phyloP scores from a whole-genome alignment of 108 stramenopile species.

The Nitzschia sp. region DNA sequence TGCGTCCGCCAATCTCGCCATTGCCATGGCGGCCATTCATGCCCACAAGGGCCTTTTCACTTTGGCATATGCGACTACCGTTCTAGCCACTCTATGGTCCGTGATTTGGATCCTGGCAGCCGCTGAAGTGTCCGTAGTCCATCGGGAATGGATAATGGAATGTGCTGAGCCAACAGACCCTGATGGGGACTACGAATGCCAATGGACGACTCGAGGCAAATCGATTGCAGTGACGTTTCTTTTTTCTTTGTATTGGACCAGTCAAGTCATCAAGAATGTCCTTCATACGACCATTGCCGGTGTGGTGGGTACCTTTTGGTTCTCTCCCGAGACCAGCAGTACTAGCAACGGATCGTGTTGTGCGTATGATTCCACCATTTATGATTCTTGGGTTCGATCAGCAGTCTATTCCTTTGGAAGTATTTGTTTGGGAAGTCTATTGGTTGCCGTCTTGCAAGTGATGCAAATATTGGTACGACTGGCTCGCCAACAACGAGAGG shows the following conservation, averaged over 20 bases:
- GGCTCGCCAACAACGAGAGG: slow-evolving; percentile 29
- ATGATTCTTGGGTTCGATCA: slow-evolving; percentile 49
- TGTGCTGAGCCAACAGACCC: not conserved
- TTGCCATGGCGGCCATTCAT: slow-evolving; percentile 48
- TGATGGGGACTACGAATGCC: slow-evolving; percentile 3
- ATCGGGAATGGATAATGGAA: slow-evolving; percentile 12
- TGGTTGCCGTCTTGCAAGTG: slow-evolving; percentile 67
- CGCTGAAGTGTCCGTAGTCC: slow-evolving; percentile 5
- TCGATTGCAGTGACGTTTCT: slow-evolving; percentile 30
- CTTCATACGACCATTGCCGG: slow-evolving; percentile 83
- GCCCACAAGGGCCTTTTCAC: slow-evolving; percentile 45
- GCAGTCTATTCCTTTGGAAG: slow-evolving; percentile 64
- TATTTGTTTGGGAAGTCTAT: slow-evolving; percentile 78
- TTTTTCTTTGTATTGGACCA: slow-evolving; percentile 80
- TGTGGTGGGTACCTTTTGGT: slow-evolving; percentile 92
- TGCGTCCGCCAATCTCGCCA: slow-evolving; percentile 66
- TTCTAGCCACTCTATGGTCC: slow-evolving; percentile 34
- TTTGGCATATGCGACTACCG: slow-evolving; percentile 33
- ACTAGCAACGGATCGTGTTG: slow-evolving; percentile 33
- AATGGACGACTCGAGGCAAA: slow-evolving; percentile 11
- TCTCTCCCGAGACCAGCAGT: slow-evolving; percentile 54
- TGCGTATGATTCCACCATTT: slow-evolving; percentile 38
- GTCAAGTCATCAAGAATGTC: slow-evolving; percentile 70
- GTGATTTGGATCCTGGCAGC: slow-evolving; percentile 44
- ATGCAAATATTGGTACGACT: slow-evolving; percentile 33